Percentiles rank a stretch among this genome's conserved stretches.
phyloP scores from a whole-genome alignment of 139 green algal species.

The Dunaliella primolecta region DNA sequence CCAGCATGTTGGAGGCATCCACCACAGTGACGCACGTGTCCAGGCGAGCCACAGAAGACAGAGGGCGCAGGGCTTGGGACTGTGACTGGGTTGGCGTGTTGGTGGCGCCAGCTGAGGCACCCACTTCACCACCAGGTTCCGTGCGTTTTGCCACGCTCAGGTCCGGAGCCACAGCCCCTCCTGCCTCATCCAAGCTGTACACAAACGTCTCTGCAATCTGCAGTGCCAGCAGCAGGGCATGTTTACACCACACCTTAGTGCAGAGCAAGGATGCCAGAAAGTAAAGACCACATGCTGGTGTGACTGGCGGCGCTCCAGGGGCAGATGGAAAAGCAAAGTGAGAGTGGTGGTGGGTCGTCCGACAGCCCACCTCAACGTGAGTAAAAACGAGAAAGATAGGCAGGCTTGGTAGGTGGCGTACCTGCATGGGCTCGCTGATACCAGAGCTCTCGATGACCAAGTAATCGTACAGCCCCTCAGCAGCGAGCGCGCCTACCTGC shows the following conservation, averaged over 20 bases:
- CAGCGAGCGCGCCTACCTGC: neutral
- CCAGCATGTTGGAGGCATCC: conserved; percentile 51
- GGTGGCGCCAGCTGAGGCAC: neutral
- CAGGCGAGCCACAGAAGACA: conserved; percentile 50
- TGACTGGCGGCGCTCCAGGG: too few relatives aligned
- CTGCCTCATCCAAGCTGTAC: conserved; percentile 29
- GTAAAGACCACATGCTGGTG: too few relatives aligned
- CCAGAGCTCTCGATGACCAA: conserved; percentile 80
- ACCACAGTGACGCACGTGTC: conserved; percentile 76
- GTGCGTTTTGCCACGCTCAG: neutral
- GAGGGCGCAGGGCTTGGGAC: conserved; percentile 6
- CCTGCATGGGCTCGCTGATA: conserved; percentile 69
- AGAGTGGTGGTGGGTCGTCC: too few relatives aligned
- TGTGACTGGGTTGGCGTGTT: neutral
- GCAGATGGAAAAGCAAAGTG: too few relatives aligned
- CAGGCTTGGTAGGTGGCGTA: too few relatives aligned
- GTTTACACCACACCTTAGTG: too few relatives aligned
- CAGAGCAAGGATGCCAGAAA: too few relatives aligned
- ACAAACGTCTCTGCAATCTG: conserved; percentile 70
- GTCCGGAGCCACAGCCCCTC: conserved; percentile 8
- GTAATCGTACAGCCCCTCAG: conserved; percentile 57
- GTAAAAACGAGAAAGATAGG: too few relatives aligned
- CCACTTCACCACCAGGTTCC: neutral
- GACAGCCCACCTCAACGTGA: too few relatives aligned
- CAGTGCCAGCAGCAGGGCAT: too few relatives aligned